Evolutionary conservation across 257 asterid genomes (phyloP), one percentile per base, ranked within the genome.

Genomic region (Craterostigma plantagineum): DNA sequence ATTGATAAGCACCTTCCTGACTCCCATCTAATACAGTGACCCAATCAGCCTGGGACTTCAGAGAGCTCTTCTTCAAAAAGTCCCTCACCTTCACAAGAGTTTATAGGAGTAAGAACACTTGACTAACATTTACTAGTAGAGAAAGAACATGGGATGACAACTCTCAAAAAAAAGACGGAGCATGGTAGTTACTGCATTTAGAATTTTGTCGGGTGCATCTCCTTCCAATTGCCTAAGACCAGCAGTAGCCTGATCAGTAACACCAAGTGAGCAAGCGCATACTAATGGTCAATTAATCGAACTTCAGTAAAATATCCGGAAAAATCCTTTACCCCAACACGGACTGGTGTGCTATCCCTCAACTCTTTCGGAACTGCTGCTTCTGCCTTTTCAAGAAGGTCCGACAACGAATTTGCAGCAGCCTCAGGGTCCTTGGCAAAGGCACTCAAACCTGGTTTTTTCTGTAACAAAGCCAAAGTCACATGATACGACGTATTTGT

Each of bases 401-500:
- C 44, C 27, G 61, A 66, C 42, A 82, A 62, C 9, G 95, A 82
- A 58, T 46, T 44, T 14, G 91, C 91, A 39, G 91, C 85, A 38
- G 75, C 90, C 62, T 66, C 63, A 0, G 90, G 76, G 52, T 82
- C 69, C 16, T 48, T 58, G 16, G 70, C 80, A 53, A 65, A 68
- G 30, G 71, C 62, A 70, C 95, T 82, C 62, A 82, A 57, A 33
- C 95, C 95, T 8, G 80, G 92, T 51, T 60, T 58, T 48, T 33
- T 69, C 95, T 82, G 57, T 58, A 61, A 43, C 16, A 60, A 36
- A 36, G 11, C 12, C 3, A 23, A 23, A 23, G 30, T 9, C 11
- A 36, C 11, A 9, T 10, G 11, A 9, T 36, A 36, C 8, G 14
- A 8, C 11, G 30, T 23, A 2, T 6, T 23, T 23, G 30, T 23